These are phyloP conservation scores for Pholiota molesta DNA, from an alignment of 768 basidiomycete genomes.

Conservation along the genomic window DNA sequence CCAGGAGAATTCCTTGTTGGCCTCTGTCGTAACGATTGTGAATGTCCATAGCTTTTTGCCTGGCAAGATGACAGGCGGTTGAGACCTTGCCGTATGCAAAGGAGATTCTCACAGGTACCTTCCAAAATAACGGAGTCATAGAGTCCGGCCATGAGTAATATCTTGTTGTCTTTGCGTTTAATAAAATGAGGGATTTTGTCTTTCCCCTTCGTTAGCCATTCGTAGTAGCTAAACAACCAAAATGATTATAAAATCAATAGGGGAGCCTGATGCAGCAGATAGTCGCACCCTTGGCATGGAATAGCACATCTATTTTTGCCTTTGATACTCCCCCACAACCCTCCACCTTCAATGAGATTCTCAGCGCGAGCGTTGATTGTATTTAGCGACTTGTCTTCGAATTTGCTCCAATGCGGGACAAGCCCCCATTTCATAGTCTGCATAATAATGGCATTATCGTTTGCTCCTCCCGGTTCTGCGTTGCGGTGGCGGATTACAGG, in stretches of 20 bases:
- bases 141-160: conserved; percentile 88
- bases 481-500: conserved; percentile 67
- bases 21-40: conserved; percentile 85
- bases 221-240: conserved; percentile 70
- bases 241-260: conserved; percentile 3
- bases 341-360: conserved; percentile 70
- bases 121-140: conserved; percentile 77
- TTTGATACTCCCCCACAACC: conserved; percentile 87
- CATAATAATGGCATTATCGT: conserved; percentile 45
- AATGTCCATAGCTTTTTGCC: conserved; percentile 75
- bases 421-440: conserved; percentile 94
- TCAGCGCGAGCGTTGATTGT: conserved; percentile 94
- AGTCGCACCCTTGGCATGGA: conserved; percentile 52
- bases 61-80: conserved; percentile 25
- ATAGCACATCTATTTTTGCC: conserved; percentile 86
- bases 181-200: conserved; percentile 82
- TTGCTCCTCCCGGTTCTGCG: conserved; percentile 20
- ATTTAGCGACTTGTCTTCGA: conserved; percentile 69
- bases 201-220: conserved; percentile 89
- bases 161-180: conserved; percentile 59
- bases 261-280: background rate
- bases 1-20: conserved; percentile 74
- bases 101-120: conserved; percentile 39
- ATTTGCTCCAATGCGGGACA: conserved; percentile 81
- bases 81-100: background rate